Conservation (phyloP, 2,329 filamentous ascomycete genomes). For the Triangularia setosa region DNA sequence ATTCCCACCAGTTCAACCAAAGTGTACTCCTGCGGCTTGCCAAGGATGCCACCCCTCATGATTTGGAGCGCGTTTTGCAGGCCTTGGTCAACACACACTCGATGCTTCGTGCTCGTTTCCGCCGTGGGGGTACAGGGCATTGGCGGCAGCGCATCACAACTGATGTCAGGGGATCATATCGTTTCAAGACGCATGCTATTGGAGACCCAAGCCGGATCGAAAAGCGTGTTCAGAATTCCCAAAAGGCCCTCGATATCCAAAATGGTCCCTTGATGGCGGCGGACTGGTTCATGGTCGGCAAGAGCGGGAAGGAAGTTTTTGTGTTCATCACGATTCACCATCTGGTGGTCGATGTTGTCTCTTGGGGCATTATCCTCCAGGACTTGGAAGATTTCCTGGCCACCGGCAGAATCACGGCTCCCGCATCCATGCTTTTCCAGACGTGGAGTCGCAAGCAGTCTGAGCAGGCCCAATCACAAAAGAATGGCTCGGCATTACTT, state of each 20-base stretch:
- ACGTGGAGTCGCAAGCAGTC: conserved; percentile 36
- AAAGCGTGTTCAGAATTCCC: conserved; percentile 22
- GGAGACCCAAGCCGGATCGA: conserved; percentile 16
- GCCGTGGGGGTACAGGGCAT: conserved; percentile 10
- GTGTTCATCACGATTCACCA: conserved; percentile 35
- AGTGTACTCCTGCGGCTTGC: conserved; percentile 38
- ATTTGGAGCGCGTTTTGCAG: conserved; percentile 24
- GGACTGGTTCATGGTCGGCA: conserved; percentile 21
- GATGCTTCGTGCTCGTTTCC: conserved; percentile 37
- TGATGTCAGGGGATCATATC: conserved; percentile 21
- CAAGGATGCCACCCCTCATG: conserved; percentile 16
- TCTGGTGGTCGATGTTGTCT: conserved; percentile 41
- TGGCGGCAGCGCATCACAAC: conserved; percentile 31
- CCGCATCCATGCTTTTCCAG: conserved; percentile 32
- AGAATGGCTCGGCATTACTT: conserved; percentile 14
- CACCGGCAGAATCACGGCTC: conserved; percentile 11
- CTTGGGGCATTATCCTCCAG: conserved; percentile 43
- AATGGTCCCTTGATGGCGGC: conserved; percentile 27
- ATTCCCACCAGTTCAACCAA: conserved; percentile 39
- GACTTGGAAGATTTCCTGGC: conserved; percentile 40
- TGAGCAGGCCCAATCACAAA: conserved; percentile 27
- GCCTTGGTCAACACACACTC: conserved; percentile 31
- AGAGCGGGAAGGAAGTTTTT: conserved; percentile 11
- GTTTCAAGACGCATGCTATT: conserved; percentile 23
- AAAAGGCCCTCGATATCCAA: conserved; percentile 20